Evolutionary conservation across 2,329 filamentous ascomycete species (phyloP), one percentile per base, ranked within the genome.

Genomic region (Lecanicillium sp.): DNA sequence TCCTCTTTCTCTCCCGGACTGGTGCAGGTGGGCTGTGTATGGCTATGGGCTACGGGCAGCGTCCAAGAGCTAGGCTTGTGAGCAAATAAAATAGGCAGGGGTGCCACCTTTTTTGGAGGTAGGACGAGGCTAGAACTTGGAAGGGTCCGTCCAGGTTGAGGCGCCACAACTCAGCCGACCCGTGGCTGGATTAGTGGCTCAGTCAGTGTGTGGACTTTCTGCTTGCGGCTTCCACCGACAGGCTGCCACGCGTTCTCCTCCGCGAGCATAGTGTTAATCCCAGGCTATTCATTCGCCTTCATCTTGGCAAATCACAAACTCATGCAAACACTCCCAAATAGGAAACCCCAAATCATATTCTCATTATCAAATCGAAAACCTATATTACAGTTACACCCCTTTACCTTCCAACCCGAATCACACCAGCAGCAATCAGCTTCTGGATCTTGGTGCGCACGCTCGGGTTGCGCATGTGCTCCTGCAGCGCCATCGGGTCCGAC

Each of bases 381-480:
- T 48, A 51, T 44, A 44, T 41, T 51, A 51, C 49, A 51, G 26
- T 23, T 24, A 21, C 20, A 14, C 26, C 33, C 17, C 10, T 44
- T 44, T 49, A 52, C 49, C 41, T 44, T 24, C 87, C 86, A 56
- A 91, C 75, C 36, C 87, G 82, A 60, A 96, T 96, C 12, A 96
- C 90, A 62, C 93, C 90, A 36, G 91, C 90, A 47, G 89, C 89
- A 56, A 95, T 84, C 59, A 97, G 73, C 73, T 96, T 96, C 75
- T 96, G 89, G 55, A 98, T 86, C 79, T 96, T 95, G 59, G 79
- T 79, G 51, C 83, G 78, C 57, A 98, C 87, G 50, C 76, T 78
- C 0, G 89, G 80, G 73, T 97, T 98, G 74, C 84, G 87, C 87
- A 98, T 95, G 70, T 98, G 94, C 67, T 98, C 91, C 65, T 94